A percentile compares a stretch with the other conserved stretches of the same genome.
These are phyloP conservation scores for Syzygium grande DNA, from an alignment of 345 rosid genomes.

Conservation along the genomic window DNA sequence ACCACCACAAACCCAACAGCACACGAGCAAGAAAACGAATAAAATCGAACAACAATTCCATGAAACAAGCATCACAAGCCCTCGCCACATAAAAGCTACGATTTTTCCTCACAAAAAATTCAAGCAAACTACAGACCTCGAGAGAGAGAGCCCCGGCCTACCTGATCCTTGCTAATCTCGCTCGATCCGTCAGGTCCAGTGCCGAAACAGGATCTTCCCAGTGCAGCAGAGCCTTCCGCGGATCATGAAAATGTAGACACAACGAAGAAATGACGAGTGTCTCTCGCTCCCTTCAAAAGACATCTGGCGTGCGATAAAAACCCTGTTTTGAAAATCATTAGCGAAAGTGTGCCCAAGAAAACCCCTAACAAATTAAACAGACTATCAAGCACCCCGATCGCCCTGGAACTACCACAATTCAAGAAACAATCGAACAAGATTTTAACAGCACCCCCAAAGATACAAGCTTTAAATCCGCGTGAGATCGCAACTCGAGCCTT, in stretches of 20 bases:
- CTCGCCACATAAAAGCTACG: too few species aligned
- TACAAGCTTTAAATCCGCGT: not conserved
- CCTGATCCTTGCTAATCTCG: too few species aligned
- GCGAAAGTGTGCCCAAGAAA: not conserved
- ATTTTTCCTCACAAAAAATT: too few species aligned
- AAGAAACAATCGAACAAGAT: not conserved
- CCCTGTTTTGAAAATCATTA: constrained; percentile 24
- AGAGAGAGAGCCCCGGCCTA: too few species aligned
- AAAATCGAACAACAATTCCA: too few species aligned
- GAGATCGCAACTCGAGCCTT: not conserved
- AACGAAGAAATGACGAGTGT: constrained; percentile 29
- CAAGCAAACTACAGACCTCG: too few species aligned
- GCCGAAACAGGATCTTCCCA: constrained; percentile 41
- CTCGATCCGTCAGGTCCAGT: constrained; percentile 58
- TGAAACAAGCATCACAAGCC: too few species aligned
- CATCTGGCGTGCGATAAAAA: constrained; percentile 29
- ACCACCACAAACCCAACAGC: too few species aligned
- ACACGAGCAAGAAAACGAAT: too few species aligned
- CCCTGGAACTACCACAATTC: not conserved
- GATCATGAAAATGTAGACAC: constrained; percentile 60
- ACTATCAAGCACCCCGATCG: not conserved
- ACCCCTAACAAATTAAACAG: not conserved
- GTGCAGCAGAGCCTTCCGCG: constrained; percentile 63
- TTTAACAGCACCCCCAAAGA: not conserved
- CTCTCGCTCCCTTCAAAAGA: constrained; percentile 25